Conservation (phyloP, 768 basidiomycete genomes). For the Lactifluus subvellereus region DNA sequence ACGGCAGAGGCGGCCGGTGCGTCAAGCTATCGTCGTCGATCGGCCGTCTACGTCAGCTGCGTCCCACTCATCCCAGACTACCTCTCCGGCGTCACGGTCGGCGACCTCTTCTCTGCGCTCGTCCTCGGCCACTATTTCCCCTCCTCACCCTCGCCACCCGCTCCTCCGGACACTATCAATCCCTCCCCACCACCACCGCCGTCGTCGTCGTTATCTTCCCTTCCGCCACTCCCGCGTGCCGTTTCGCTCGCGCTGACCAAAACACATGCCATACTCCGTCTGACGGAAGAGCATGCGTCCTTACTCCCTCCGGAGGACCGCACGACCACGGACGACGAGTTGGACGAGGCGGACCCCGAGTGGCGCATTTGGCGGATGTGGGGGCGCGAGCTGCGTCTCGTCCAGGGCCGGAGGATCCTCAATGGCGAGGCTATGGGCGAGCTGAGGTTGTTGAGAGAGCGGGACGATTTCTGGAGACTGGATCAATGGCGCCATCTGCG, state of each 20-base stretch:
- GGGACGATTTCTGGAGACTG: conserved; percentile 7
- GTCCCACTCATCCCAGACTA: conserved; percentile 84
- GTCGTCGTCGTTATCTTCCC: not conserved
- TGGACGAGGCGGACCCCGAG: conserved; percentile 60
- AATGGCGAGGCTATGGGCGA: conserved; percentile 1
- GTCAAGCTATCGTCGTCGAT: conserved; percentile 31
- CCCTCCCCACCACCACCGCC: not conserved
- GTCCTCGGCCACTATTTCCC: conserved; percentile 91
- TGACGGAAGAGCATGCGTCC: conserved; percentile 54
- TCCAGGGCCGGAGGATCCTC: conserved; percentile 57
- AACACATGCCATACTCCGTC: conserved; percentile 63
- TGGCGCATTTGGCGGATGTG: conserved; percentile 70
- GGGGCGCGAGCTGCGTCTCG: conserved; percentile 75
- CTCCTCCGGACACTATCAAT: conserved; percentile 38
- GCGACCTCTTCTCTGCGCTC: conserved; percentile 92
- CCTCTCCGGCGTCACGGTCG: conserved; percentile 91
- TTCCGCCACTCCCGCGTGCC: conserved; percentile 47
- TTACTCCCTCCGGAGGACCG: conserved; percentile 55
- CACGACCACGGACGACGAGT: conserved; percentile 68
- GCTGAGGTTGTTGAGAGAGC: not conserved
- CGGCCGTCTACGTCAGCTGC: conserved; percentile 58
- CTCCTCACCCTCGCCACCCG: conserved; percentile 83
- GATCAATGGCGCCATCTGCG: no score
- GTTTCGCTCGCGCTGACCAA: conserved; percentile 63
- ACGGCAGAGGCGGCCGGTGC: conserved; percentile 22